Evolutionary conservation across 192 early-diverging fungal genomes (phyloP).

Genomic region (Polychytrium aggregatum): DNA sequence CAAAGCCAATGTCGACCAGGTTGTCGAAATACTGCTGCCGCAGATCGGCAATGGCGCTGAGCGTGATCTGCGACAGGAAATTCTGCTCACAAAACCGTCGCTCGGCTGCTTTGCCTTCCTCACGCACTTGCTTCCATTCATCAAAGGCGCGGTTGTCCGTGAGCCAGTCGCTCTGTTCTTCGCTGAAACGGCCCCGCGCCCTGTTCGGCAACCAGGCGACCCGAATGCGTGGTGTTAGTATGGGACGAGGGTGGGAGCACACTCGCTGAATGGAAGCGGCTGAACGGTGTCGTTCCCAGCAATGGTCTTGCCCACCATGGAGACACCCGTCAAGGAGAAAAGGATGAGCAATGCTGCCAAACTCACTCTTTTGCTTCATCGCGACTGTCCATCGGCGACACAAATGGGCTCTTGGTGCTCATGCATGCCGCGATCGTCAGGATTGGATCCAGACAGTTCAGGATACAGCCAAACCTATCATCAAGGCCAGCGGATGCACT

Average conservation of each 20-base stretch:
- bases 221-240: not conserved
- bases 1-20: slow-evolving; percentile 50
- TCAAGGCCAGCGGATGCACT: no score
- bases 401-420: slow-evolving; percentile 48
- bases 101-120: slow-evolving; percentile 16
- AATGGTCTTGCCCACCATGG: no score
- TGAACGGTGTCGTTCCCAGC: no score
- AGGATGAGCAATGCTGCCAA: not conserved
- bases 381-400: slow-evolving; percentile 30
- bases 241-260: no score
- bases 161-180: slow-evolving; percentile 53
- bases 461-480: slow-evolving; percentile 25
- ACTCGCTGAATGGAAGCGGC: not conserved
- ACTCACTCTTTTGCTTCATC: slow-evolving; percentile 39
- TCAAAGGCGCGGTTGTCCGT: slow-evolving; percentile 46
- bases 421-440: slow-evolving; percentile 31
- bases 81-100: slow-evolving; percentile 37
- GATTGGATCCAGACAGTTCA: slow-evolving; percentile 28
- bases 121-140: slow-evolving; percentile 19
- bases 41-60: slow-evolving; percentile 48
- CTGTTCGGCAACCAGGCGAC: slow-evolving; percentile 1
- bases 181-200: slow-evolving; percentile 27
- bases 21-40: slow-evolving; percentile 49
- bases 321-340: no score
- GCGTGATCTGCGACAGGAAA: slow-evolving; percentile 49